Percentiles rank a stretch among this genome's conserved stretches.
Conservation (phyloP, 2,329 filamentous ascomycete genomes). For the Cladophialophora exuberans region DNA sequence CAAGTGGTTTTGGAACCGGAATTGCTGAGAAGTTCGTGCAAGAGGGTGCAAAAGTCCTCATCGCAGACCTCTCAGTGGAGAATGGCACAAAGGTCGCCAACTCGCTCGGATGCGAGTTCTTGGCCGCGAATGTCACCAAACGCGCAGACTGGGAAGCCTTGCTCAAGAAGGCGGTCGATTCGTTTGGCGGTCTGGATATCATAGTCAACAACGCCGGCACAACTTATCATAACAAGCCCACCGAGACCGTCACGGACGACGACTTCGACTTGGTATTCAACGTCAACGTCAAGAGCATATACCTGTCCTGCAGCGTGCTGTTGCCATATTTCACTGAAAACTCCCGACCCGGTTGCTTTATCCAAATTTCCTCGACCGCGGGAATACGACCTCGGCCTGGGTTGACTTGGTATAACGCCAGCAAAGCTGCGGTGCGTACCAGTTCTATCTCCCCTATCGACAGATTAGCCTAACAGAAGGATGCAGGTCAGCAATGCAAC, state of each 20-base stretch:
- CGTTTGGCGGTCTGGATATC: conserved; percentile 54
- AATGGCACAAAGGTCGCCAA: conserved; percentile 25
- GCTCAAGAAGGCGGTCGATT: conserved; percentile 45
- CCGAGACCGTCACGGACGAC: conserved; percentile 47
- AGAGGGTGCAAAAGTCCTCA: conserved; percentile 42
- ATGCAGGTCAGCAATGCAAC: conserved; percentile 67
- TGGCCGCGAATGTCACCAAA: conserved; percentile 28
- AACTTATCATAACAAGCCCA: conserved; percentile 48
- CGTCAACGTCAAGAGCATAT: conserved; percentile 42
- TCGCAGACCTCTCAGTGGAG: conserved; percentile 34
- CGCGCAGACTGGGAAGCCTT: conserved; percentile 35
- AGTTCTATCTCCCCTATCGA: no score
- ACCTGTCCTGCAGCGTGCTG: conserved; percentile 28
- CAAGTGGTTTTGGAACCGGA: conserved; percentile 47
- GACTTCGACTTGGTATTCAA: conserved; percentile 55
- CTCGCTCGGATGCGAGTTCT: conserved; percentile 26
- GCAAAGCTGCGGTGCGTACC: conserved; percentile 69
- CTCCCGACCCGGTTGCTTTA: conserved; percentile 26
- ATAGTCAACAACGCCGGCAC: conserved; percentile 57
- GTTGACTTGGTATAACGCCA: conserved; percentile 54
- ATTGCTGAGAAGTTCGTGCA: conserved; percentile 43
- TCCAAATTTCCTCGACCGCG: conserved; percentile 30
- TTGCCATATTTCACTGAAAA: conserved; percentile 31
- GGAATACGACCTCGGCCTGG: conserved; percentile 30
- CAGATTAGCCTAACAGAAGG: no score